A percentile compares a stretch with the other conserved stretches of the same genome.
phyloP scores from a whole-genome alignment of 257 asterid species.

The Fraxinus excelsior region DNA sequence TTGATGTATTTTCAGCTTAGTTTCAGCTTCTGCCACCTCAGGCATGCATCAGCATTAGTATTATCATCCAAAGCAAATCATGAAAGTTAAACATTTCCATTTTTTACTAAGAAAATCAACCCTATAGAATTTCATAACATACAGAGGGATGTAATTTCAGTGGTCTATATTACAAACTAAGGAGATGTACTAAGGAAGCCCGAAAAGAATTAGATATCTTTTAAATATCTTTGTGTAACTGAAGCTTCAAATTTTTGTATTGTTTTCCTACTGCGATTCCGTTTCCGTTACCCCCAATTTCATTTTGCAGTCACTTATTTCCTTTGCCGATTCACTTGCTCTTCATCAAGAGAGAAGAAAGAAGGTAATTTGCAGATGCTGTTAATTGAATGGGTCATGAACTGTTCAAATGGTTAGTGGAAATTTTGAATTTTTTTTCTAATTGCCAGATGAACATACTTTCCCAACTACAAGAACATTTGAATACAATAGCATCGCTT shows the following conservation, averaged over 20 bases:
- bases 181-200: too few species aligned
- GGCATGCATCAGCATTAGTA: too few species aligned
- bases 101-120: too few species aligned
- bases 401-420: not conserved
- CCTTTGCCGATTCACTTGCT: not conserved
- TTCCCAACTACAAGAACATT: constrained; percentile 85
- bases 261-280: too few species aligned
- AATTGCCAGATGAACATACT: constrained; percentile 66
- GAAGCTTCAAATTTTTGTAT: not conserved
- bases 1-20: too few species aligned
- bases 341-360: not conserved
- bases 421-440: not conserved
- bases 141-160: too few species aligned
- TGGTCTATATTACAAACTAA: too few species aligned
- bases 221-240: not conserved
- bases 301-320: not conserved
- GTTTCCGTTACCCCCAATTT: not conserved
- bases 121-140: too few species aligned
- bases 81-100: too few species aligned
- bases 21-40: too few species aligned
- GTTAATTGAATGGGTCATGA: not conserved
- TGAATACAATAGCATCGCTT: constrained; percentile 63
- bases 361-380: not conserved
- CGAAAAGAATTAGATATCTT: too few species aligned
- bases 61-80: too few species aligned